Evolutionary conservation across 1,284 basidiomycete genomes (phyloP), one percentile per base, ranked within the genome.

Genomic region (Somion occarium): DNA sequence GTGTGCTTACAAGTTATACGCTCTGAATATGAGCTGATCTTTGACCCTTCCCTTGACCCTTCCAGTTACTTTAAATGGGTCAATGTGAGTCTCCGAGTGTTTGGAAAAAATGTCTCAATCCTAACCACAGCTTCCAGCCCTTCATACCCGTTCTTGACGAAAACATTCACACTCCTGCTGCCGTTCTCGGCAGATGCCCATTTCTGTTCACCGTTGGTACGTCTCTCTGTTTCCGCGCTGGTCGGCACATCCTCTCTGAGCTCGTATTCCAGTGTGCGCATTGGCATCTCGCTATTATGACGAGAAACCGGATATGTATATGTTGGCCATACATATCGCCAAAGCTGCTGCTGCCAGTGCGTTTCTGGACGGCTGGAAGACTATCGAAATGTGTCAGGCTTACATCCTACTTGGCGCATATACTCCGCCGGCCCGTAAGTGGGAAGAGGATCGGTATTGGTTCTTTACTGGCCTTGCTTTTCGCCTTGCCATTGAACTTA

Each of bases 401-500:
- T 70, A 65, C 52, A 60, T 65, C 25, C 55, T 70, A 18, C 61
- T 69, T 59, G 64, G 64, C 53, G 59, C 65, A 30, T 66, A 66
- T 56, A 61, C 60, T 48, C 60, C 62, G n/a, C 65, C 67, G 3
- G 65, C 65, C 2, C 49, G 62, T 3, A 56, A 65, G 7, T 67
- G 66, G 66, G 68, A 69, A 53, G 68, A 70, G 43, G 67, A 69
- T 49, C 60, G 67, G 11, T 62, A 63, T 26, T 67, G 65, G 63
- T 59, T 68, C 45, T 70, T 67, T 52, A 64, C 65, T 18, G 66
- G 67, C 9, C 58, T 69, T 45, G 68, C 68, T 2, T 61, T 65
- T 53, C 56, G 63, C 61, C 66, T 76, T 52, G 75, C 72, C 1
- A 67, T 72, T n/a, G 75, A 78, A 59, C 66, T 78, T 30, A 73